Percentiles rank a stretch among this genome's conserved stretches.
Conservation (phyloP, 331 rosid species). For the Arachis monticola region DNA sequence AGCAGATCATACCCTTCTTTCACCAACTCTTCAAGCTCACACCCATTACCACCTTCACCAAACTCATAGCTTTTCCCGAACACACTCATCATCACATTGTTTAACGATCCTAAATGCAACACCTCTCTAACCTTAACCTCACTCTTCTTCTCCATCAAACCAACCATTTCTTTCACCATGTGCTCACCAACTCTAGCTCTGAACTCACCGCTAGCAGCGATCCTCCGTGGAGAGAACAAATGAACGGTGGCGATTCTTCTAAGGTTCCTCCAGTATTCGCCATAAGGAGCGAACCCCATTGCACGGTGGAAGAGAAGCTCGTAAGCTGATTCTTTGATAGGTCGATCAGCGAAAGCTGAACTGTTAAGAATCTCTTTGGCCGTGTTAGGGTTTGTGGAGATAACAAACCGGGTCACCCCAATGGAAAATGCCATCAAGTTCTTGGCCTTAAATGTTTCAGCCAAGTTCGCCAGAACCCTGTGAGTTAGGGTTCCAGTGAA, state of each 20-base stretch:
- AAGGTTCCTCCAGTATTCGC: constrained; percentile 74
- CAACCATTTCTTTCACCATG: constrained; percentile 51
- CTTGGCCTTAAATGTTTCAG: constrained; percentile 48
- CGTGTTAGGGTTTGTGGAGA: constrained; percentile 56
- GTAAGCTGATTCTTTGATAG: constrained; percentile 70
- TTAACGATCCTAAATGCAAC: constrained; percentile 65
- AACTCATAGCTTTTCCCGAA: constrained; percentile 72
- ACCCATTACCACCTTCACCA: constrained; percentile 47
- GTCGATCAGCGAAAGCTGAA: constrained; percentile 70
- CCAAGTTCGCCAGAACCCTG: constrained; percentile 48
- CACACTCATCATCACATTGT: constrained; percentile 67
- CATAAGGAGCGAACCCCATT: constrained; percentile 75
- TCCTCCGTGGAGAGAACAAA: constrained; percentile 59
- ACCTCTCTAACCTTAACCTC: constrained; percentile 56
- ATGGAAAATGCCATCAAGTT: constrained; percentile 65
- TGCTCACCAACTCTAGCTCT: constrained; percentile 27
- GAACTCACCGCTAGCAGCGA: constrained; percentile 39
- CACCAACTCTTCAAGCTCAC: constrained; percentile 59
- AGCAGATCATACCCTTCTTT: constrained; percentile 77
- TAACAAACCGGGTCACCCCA: constrained; percentile 66
- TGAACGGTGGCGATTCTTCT: constrained; percentile 65
- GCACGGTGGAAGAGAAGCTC: constrained; percentile 71
- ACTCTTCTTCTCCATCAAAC: constrained; percentile 47
- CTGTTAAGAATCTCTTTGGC: constrained; percentile 68
- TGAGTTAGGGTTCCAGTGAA: constrained; percentile 60